These are phyloP conservation scores for Rhytidhysteron rufulum DNA, from an alignment of 2,329 filamentous ascomycete genomes.

Conservation along the genomic window DNA sequence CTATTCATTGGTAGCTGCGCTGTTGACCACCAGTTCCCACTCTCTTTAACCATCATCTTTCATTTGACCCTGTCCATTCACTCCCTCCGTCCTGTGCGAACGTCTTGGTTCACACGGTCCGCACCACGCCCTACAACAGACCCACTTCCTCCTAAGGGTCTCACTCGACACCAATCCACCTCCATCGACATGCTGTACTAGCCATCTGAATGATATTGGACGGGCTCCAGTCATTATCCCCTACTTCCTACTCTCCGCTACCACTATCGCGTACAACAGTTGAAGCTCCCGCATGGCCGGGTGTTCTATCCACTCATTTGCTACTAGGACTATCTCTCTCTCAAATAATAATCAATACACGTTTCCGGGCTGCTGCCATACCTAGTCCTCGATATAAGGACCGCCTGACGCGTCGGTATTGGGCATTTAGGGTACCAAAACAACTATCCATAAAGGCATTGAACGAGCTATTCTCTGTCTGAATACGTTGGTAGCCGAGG, in stretches of 20 bases:
- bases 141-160: constrained; percentile 12
- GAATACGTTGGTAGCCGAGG: too few species aligned
- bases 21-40: constrained; percentile 33
- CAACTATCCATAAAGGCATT: too few species aligned
- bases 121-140: constrained; percentile 4
- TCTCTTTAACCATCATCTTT: constrained; percentile 24
- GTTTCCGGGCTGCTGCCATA: constrained; percentile 13
- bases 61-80: constrained; percentile 20
- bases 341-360: constrained; percentile 18
- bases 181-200: constrained; percentile 20
- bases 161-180: constrained; percentile 12
- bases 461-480: too few species aligned
- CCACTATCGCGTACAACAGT: constrained; percentile 7
- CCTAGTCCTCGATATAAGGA: constrained; percentile 26
- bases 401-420: not conserved
- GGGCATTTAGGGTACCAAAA: too few species aligned
- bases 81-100: constrained; percentile 3
- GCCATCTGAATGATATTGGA: constrained; percentile 22
- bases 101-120: constrained; percentile 4
- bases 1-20: constrained; percentile 32
- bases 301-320: constrained; percentile 19
- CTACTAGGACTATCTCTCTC: constrained; percentile 11
- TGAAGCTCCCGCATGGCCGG: constrained; percentile 21
- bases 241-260: constrained; percentile 11
- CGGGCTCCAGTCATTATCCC: constrained; percentile 30